A percentile compares a stretch with the other conserved stretches of the same genome.
Conservation (phyloP, 331 rosid genomes). For the Pyracantha coccinea region DNA sequence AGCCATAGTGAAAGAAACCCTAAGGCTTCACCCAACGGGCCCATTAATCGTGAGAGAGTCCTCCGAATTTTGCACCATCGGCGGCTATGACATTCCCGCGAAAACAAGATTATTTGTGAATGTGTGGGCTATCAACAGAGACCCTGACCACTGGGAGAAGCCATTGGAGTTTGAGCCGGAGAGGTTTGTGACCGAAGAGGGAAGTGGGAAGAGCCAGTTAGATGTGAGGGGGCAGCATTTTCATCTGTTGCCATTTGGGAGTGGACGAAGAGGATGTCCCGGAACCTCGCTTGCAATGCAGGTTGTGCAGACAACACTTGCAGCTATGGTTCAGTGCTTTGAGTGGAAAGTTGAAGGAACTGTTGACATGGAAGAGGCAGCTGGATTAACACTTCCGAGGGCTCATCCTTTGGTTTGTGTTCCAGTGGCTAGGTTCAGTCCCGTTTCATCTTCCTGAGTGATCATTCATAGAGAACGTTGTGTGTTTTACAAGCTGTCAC, state of each 20-base stretch:
- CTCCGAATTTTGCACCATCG: conserved; percentile 24
- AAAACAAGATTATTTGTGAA: conserved; percentile 51
- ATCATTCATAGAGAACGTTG: background rate
- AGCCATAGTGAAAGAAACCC: conserved; percentile 63
- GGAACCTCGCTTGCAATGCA: conserved; percentile 52
- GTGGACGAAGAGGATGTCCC: conserved; percentile 76
- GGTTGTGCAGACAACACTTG: conserved; percentile 40
- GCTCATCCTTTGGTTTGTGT: conserved; percentile 49
- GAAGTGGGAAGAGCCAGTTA: conserved; percentile 14
- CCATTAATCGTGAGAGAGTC: conserved; percentile 42
- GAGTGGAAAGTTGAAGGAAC: conserved; percentile 44
- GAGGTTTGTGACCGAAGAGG: conserved; percentile 40
- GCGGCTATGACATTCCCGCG: conserved; percentile 52
- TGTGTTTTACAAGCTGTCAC: too few species aligned
- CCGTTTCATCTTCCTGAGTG: background rate
- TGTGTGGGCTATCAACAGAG: conserved; percentile 61
- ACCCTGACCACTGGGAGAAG: conserved; percentile 50
- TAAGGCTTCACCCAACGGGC: conserved; percentile 62
- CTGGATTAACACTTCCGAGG: conserved; percentile 48
- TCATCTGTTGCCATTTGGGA: conserved; percentile 55
- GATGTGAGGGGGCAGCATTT: conserved; percentile 56
- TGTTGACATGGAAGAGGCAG: conserved; percentile 47
- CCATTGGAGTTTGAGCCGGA: conserved; percentile 57
- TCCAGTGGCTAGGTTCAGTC: conserved; percentile 32
- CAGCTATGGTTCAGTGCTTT: conserved; percentile 62